Base-by-base conservation (phyloP, 805 yeast species). In the Debaryomyces maramus region DNA sequence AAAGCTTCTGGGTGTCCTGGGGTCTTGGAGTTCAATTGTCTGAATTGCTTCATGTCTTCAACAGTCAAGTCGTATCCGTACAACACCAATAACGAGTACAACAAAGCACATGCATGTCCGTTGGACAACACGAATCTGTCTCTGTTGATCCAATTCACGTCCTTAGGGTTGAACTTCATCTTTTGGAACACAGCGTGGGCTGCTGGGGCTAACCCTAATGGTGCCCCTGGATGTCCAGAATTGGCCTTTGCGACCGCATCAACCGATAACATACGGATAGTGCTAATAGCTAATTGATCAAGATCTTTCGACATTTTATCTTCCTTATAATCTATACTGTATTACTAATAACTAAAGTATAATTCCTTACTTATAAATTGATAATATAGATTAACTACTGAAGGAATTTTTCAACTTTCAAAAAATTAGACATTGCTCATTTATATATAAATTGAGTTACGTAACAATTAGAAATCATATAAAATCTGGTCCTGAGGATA, bases 191-290 rank as follows among this genome's bases (percentile, higher is more conserved):
- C 65, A 41, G 81, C 83, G 68, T 91, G 97, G 47, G 97, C 96
- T 45, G 90, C 83, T 33, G 97, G 96, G 13, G 99, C 97, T 70
- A 91, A 74, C 49, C 98, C 98, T 80, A 91, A 81, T 58, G 98
- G 98, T 39, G 99, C 98, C 74, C 99, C 99, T 40, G 99, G 99
- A 73, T 91, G 99, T 52, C 99, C 99, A 45, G 96, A 85, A 71
- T 91, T 85, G 57, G 97, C 91, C 69, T 81, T 77, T 44, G 83
- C 75, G 47, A 88, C 95, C 50, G 86, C 81, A 65, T 91, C 99
- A 39, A 86, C 87, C 24, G 98, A 81, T 56, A 91, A 78, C 45
- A 83, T 70, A 73, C 97, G 88, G 73, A 91, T 86, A 55, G 98
- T 88, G 75, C 78, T 75, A 68, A 91, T 74, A 43, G 96, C 87